Base-by-base conservation (phyloP, 164 flowering plant species). In the Platanus orientalis region DNA sequence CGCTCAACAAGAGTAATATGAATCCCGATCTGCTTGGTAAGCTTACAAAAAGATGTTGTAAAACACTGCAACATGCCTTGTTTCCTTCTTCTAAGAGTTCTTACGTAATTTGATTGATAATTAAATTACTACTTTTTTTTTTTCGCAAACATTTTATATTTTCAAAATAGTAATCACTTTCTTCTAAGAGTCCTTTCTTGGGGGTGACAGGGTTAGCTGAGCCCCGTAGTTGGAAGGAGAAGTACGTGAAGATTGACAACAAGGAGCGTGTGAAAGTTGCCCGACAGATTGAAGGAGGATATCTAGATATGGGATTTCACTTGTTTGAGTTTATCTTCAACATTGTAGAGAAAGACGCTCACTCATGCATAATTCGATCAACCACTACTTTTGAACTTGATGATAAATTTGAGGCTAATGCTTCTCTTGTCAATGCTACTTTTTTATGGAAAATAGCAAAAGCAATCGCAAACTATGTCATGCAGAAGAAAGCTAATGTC, bases 211-310 rank as follows among this genome's bases (percentile, higher is more conserved):
- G 67, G 20, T 26, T n/a, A n/a, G n/a, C 53, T 4, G 51, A 11
- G 25, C 58, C 63, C 20, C 51, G 36, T 5, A 36, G 28, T 11
- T 58, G 54, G 57, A 58, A 58, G 24, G 69, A 66, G 27, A 51
- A 66, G 27, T 58, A 50, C 51, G 61, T 58, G 58, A 66, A 44
- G 23, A 26, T 66, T 2, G 63, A 66, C 40, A 26, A 66, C 19
- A 3, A 28, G 6, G 51, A 13, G 29, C 69, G 28, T 19, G 5
- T 48, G 7, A 57, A 57, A 21, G 62, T 48, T 17, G 57, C 58
- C 0, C 30, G 5, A 2, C 69, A 65, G n/a, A 65, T 58, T 10
- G 57, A 58, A 58, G 63, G 63, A 48, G 58, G 63, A 50, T 58
- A 36, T 11, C 20, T 66, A 0, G 69, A 59, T 19, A 19, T 58